phyloP scores from a whole-genome alignment of 257 asterid genomes.

The Haberlea rhodopensis region DNA sequence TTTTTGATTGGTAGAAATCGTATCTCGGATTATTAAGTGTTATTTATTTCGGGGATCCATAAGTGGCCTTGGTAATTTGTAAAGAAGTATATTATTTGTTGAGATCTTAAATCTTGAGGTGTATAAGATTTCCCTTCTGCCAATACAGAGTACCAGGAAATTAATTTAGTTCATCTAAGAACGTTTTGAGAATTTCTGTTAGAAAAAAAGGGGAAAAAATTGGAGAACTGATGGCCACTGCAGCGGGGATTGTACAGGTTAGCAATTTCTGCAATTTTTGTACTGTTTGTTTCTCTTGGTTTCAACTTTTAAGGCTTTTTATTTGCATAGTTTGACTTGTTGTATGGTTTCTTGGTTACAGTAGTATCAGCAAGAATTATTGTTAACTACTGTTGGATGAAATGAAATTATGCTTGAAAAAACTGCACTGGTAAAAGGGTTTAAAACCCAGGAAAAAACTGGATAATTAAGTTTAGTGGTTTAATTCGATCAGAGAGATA shows the following conservation, averaged over 20 bases:
- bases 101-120: not conserved
- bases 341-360: not conserved
- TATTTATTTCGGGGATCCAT: constrained; percentile 17
- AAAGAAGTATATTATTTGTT: not conserved
- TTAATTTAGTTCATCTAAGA: not conserved
- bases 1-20: not conserved
- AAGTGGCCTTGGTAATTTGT: not conserved
- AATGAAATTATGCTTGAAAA: too few species aligned
- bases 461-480: too few species aligned
- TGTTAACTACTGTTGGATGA: too few species aligned
- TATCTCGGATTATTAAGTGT: not conserved
- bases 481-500: too few species aligned
- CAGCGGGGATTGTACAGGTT: constrained; percentile 50
- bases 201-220: constrained; percentile 1
- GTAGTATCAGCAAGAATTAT: too few species aligned
- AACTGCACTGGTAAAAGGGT: too few species aligned
- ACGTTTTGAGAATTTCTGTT: constrained; percentile 18
- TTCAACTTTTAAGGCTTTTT: not conserved
- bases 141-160: not conserved
- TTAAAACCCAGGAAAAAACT: too few species aligned
- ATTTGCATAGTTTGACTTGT: not conserved
- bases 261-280: constrained; percentile 20
- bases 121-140: not conserved
- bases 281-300: not conserved
- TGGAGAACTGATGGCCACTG: constrained; percentile 34